Base-by-base conservation (phyloP, 73 alveolate genomes). In the Paramecium octaurelia region DNA sequence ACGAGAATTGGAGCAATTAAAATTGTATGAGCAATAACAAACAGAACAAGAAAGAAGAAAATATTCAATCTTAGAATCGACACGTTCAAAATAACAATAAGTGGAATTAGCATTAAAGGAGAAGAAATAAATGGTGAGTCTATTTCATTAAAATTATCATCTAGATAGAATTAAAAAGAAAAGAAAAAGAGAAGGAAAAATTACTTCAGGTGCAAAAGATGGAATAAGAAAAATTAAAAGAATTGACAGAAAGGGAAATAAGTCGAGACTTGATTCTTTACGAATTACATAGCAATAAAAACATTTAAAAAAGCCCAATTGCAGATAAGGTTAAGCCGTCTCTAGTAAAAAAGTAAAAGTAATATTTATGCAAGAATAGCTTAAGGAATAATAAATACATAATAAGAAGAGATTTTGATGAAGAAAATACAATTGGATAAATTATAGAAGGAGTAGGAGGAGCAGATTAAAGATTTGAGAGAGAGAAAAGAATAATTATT, bases 1-100 rank as follows among this genome's bases (percentile, higher is more conserved):
- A 64, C 84, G 84, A 64, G 84, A 64, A 64, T 64, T 64, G 84
- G 84, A 64, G 84, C 48, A 64, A 64, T 64, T 64, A 64, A 64
- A 64, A 34, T 64, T 64, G 29, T 64, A 64, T 64, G 84, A 64
- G 27, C 7, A 31, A 27, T 64, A 64, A 34, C 21, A 64, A 64
- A 42, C 18, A 64, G 84, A 27, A 31, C n/a, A 64, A 31, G 84
- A 64, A 64, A 64, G 46, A 34, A 64, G 84, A 27, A 64, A 64
- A 64, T 64, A 23, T 34, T 64, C 84, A 27, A 14, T 64, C 29
- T 34, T 64, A 31, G 84, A 64, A 34, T 64, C 84, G 0, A 64
- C 84, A 31, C 44, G 46, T 20, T 31, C 50, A 27, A 64, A 64
- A 64, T 64, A 64, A 42, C 27, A 64, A 34, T 64, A 64, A 64